Evolutionary conservation across 73 alveolate species (phyloP).

Genomic region (Symbiodinium pilosum): DNA sequence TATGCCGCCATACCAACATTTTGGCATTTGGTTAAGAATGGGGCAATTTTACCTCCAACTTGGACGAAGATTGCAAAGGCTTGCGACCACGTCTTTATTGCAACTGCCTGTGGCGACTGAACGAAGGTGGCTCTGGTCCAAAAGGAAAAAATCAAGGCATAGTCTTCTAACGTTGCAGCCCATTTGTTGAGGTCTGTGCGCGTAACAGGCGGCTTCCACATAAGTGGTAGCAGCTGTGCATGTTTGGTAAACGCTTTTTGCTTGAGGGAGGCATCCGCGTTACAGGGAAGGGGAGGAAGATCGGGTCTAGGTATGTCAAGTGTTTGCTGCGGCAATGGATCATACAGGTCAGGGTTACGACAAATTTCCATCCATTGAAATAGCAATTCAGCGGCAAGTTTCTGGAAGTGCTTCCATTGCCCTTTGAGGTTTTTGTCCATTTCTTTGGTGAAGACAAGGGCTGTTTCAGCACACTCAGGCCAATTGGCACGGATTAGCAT

Average conservation of each 20-base stretch:
- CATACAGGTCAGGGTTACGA: neutral
- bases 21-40: neutral
- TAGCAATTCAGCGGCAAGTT: neutral
- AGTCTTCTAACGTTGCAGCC: neutral
- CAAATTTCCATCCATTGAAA: neutral
- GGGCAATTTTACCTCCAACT: neutral
- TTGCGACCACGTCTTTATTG: neutral
- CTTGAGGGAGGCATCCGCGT: too few species aligned
- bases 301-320: too few species aligned
- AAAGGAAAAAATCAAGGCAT: neutral
- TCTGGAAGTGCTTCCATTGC: neutral
- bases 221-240: too few species aligned
- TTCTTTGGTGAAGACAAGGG: neutral
- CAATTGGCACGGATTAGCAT: too few species aligned
- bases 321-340: neutral
- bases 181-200: neutral
- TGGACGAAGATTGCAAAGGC: neutral
- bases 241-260: too few species aligned
- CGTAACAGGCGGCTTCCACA: too few species aligned
- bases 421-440: neutral
- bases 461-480: too few species aligned
- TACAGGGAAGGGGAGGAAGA: too few species aligned
- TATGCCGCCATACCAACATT: neutral
- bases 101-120: neutral
- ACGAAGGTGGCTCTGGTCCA: neutral